phyloP scores from a whole-genome alignment of 257 asterid species.

The Fraxinus excelsior region DNA sequence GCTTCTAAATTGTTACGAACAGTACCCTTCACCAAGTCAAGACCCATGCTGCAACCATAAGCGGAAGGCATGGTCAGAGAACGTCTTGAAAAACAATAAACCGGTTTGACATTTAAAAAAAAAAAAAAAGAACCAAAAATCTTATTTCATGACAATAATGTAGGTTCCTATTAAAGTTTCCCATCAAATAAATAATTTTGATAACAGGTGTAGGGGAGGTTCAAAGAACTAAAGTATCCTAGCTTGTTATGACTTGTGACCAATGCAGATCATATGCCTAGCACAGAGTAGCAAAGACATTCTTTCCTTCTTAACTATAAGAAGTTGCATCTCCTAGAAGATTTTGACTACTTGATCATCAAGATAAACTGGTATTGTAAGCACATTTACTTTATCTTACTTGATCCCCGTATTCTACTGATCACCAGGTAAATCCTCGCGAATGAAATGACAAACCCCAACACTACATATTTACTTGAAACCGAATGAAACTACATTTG shows the following conservation, averaged over 20 bases:
- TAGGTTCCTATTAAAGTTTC: background rate
- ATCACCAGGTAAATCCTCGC: background rate
- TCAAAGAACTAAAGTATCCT: background rate
- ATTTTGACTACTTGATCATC: background rate
- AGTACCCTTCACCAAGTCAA: conserved; percentile 78
- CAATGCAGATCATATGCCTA: background rate
- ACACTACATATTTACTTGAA: background rate
- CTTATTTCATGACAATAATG: background rate
- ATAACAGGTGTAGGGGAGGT: background rate
- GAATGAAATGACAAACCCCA: background rate
- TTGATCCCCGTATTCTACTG: background rate
- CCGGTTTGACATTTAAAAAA: background rate
- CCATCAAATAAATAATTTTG: background rate
- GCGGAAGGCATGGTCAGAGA: background rate
- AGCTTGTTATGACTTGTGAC: background rate
- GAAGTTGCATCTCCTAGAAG: background rate
- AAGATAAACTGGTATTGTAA: background rate
- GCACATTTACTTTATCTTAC: background rate
- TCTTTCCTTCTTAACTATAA: background rate
- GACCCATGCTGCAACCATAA: conserved; percentile 78
- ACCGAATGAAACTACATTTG: background rate
- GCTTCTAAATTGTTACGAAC: conserved; percentile 90
- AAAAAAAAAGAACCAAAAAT: background rate
- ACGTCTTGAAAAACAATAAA: background rate
- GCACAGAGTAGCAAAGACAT: background rate